Percentiles rank a stretch among this genome's conserved stretches.
These are phyloP conservation scores for Colletotrichum lupini DNA, from an alignment of 2,329 filamentous ascomycete genomes.

Conservation along the genomic window DNA sequence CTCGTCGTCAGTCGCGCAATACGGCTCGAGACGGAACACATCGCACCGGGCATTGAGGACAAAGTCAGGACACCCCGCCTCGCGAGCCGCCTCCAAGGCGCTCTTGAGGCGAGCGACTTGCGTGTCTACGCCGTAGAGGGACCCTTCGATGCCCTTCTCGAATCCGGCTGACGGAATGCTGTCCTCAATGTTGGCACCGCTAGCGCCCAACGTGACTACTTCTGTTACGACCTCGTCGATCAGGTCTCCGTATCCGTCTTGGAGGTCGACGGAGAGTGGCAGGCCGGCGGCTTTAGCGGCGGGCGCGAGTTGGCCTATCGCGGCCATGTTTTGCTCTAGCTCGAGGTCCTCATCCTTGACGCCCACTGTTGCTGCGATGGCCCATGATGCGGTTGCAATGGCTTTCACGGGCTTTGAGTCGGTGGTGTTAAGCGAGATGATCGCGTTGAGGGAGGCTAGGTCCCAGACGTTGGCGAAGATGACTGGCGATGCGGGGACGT, in stretches of 20 bases:
- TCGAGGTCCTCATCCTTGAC: slow-evolving; percentile 60
- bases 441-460: slow-evolving; percentile 55
- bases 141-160: slow-evolving; percentile 42
- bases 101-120: slow-evolving; percentile 59
- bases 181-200: slow-evolving; percentile 71
- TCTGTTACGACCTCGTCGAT: slow-evolving; percentile 56
- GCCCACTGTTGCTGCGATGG: slow-evolving; percentile 58
- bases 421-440: slow-evolving; percentile 54
- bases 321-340: slow-evolving; percentile 61
- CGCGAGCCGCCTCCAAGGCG: slow-evolving; percentile 54
- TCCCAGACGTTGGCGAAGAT: slow-evolving; percentile 69
- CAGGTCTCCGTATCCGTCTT: slow-evolving; percentile 67
- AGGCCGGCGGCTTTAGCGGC: slow-evolving; percentile 52
- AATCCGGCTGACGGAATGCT: slow-evolving; percentile 49
- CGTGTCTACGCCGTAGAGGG: slow-evolving; percentile 52
- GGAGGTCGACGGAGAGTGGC: slow-evolving; percentile 67
- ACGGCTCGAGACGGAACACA: slow-evolving; percentile 53
- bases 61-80: slow-evolving; percentile 64
- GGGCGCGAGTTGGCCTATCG: slow-evolving; percentile 55
- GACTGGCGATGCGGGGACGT: slow-evolving; percentile 61
- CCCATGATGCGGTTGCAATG: slow-evolving; percentile 62
- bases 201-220: slow-evolving; percentile 62
- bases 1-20: slow-evolving; percentile 43
- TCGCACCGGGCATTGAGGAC: slow-evolving; percentile 70
- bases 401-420: slow-evolving; percentile 50